phyloP scores from a whole-genome alignment of 1,284 basidiomycete genomes.

The Pseudozyma thailandica region DNA sequence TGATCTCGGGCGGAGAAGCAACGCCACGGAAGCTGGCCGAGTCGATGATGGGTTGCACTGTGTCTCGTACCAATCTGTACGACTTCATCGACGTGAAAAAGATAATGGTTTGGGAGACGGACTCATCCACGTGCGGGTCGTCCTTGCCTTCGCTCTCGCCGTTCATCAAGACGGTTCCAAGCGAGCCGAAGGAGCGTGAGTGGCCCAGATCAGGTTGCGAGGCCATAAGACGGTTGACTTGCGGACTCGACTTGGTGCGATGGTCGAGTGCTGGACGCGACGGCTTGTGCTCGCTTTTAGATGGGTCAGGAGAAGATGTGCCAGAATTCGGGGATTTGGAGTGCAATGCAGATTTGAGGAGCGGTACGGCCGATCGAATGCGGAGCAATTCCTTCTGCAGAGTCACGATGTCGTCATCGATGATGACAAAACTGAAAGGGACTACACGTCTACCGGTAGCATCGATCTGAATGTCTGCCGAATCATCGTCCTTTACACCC shows the following conservation, averaged over 20 bases:
- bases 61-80: conserved; percentile 43
- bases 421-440: conserved; percentile 57
- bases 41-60: conserved; percentile 54
- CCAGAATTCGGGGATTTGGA: conserved; percentile 14
- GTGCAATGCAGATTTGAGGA: conserved; percentile 45
- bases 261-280: conserved; percentile 36
- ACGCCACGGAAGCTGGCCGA: conserved; percentile 43
- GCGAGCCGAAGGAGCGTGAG: conserved; percentile 27
- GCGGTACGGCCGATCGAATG: conserved; percentile 52
- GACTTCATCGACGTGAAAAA: conserved; percentile 57
- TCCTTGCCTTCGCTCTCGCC: neutral
- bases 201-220: conserved; percentile 12
- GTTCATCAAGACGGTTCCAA: conserved; percentile 17
- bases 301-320: neutral
- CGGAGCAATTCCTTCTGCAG: conserved; percentile 55
- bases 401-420: conserved; percentile 58
- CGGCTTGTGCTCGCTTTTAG: neutral
- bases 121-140: conserved; percentile 11
- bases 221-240: conserved; percentile 38
- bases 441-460: conserved; percentile 19
- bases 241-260: conserved; percentile 49
- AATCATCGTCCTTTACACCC: neutral
- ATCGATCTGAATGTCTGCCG: conserved; percentile 14
- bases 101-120: conserved; percentile 53
- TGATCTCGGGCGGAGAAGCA: conserved; percentile 51